phyloP scores from a whole-genome alignment of 495 filamentous ascomycete species.

The Wilcoxina mikolae region DNA sequence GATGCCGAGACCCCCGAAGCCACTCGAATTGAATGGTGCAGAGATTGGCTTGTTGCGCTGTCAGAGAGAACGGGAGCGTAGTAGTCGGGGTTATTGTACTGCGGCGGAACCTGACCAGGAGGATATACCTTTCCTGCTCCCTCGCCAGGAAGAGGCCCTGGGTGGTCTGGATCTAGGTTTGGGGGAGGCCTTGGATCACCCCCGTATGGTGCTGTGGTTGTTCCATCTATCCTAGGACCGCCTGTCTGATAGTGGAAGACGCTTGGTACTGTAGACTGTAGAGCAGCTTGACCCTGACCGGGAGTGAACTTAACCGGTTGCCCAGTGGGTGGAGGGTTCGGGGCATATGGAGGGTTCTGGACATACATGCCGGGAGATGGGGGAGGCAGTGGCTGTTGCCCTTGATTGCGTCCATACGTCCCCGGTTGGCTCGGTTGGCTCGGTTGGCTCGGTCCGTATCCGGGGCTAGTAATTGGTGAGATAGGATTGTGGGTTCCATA shows the following conservation, averaged over 20 bases:
- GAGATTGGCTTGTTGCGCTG: neutral
- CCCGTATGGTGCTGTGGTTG: neutral
- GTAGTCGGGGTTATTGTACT: slow-evolving; percentile 25
- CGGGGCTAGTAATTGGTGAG: too few relatives aligned
- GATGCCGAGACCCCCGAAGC: neutral
- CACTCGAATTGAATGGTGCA: neutral
- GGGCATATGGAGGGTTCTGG: too few relatives aligned
- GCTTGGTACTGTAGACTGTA: neutral
- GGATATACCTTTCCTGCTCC: slow-evolving; percentile 20
- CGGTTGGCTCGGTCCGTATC: too few relatives aligned
- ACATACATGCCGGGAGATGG: too few relatives aligned
- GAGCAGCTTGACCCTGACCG: neutral
- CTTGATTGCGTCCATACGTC: too few relatives aligned
- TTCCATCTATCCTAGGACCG: neutral
- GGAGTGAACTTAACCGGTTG: too few relatives aligned
- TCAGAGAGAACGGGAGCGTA: slow-evolving; percentile 15
- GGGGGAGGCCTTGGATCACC: neutral
- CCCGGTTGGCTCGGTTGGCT: too few relatives aligned
- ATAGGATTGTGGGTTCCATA: too few relatives aligned
- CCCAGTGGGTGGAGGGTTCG: too few relatives aligned
- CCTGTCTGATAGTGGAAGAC: slow-evolving; percentile 6
- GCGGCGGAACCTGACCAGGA: slow-evolving; percentile 18
- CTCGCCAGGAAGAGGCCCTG: slow-evolving; percentile 14
- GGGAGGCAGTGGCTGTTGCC: too few relatives aligned
- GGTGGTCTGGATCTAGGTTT: slow-evolving; percentile 5